Base-by-base conservation (phyloP, 768 basidiomycete species). In the Candolleomyces eurysporus region DNA sequence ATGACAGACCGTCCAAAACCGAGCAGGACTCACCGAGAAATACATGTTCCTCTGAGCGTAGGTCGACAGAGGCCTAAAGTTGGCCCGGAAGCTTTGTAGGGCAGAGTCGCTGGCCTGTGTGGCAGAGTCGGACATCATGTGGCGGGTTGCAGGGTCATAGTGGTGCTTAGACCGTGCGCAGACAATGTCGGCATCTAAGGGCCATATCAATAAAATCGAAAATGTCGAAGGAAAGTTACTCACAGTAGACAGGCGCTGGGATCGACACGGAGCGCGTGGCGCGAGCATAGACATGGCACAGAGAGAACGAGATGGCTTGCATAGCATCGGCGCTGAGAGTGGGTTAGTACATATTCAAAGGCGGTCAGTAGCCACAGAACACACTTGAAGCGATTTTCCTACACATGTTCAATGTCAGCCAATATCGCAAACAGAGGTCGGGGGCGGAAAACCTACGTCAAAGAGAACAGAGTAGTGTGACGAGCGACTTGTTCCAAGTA, bases 231-330 rank as follows among this genome's bases (percentile, higher is more conserved):
- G 45, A 21, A 4, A 43, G 48, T 26, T 5, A 65, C 85, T 67
- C 66, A 91, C 90, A 91, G 64, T 91, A 91, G 0, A 91, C 88
- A 0, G 90, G 90, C 0, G 90, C 90, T 0, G 90, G 90, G 48
- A 92, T 91, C 0, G 91, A 92, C 0, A 92, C 91, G 0, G 89
- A 88, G 6, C 90, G 85, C 0, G 91, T 91, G 0, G 90, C 79
- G 0, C 89, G 80, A 0, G 90, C 89, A 56, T 90, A 92, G 3
- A 90, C 85, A 50, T 92, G 89, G 67, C 91, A 92, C 0, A 92
- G 74, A 0, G 86, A 83, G 54, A 86, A 92, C 0, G 87, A 81
- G 0, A 93, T 70, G 0, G 82, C 79, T 65, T 94, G 92, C 46
- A 94, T 72, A 16, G 84, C 81, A 67, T 91, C 87, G 16, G 87